Percentiles rank a stretch among this genome's conserved stretches.
Evolutionary conservation across 139 green algal genomes (phyloP).

Genomic region (Volvox reticuliferus): DNA sequence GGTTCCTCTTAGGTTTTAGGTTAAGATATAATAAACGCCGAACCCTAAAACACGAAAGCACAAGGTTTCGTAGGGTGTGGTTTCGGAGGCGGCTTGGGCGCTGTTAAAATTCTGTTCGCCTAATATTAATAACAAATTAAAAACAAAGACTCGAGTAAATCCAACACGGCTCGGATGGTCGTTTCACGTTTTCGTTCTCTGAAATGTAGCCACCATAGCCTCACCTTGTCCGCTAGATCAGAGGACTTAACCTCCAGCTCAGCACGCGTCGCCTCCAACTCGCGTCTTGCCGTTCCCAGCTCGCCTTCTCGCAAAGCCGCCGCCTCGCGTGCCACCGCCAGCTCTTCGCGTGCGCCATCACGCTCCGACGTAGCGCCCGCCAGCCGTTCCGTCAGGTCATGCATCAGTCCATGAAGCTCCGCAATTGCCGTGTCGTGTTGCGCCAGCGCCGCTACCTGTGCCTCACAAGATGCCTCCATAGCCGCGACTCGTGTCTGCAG

Average conservation of each 20-base stretch:
- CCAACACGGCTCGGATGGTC: too few relatives aligned
- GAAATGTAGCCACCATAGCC: neutral
- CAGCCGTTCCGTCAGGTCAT: conserved; percentile 17
- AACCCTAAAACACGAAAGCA: too few relatives aligned
- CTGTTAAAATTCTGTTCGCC: too few relatives aligned
- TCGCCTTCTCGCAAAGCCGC: conserved; percentile 26
- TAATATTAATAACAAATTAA: too few relatives aligned
- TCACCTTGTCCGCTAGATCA: conserved; percentile 36
- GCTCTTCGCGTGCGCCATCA: neutral
- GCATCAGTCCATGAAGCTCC: conserved; percentile 14
- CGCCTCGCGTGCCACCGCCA: neutral
- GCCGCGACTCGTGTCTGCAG: conserved; percentile 18
- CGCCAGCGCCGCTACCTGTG: conserved; percentile 41
- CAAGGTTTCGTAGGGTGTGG: too few relatives aligned
- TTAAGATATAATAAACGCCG: too few relatives aligned
- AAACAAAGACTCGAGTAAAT: too few relatives aligned
- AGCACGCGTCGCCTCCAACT: neutral
- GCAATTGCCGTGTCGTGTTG: conserved; percentile 44
- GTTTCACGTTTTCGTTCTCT: too few relatives aligned
- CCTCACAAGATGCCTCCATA: conserved; percentile 27
- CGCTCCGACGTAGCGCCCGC: neutral
- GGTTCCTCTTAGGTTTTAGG: too few relatives aligned
- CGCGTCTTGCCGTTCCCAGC: neutral
- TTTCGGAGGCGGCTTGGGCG: too few relatives aligned
- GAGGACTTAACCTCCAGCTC: conserved; percentile 7